These are phyloP conservation scores for Dacryopinax spathularia DNA, from an alignment of 768 basidiomycete species.

Conservation along the genomic window DNA sequence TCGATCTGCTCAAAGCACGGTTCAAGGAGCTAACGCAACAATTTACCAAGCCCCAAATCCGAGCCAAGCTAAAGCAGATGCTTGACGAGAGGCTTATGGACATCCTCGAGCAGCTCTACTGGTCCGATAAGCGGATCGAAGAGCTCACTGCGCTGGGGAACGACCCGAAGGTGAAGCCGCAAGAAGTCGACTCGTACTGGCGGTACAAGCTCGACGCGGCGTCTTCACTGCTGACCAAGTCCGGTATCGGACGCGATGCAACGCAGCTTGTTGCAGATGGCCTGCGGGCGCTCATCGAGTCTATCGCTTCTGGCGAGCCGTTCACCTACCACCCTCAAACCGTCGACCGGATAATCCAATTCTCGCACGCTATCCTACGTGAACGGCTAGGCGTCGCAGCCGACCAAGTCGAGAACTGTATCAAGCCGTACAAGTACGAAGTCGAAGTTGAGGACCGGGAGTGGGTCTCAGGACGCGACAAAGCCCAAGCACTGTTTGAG, in stretches of 20 bases:
- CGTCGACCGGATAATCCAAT: constrained; percentile 77
- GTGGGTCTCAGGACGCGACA: constrained; percentile 73
- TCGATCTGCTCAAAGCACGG: constrained; percentile 77
- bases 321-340: constrained; percentile 83
- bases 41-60: constrained; percentile 80
- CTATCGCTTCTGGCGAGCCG: constrained; percentile 76
- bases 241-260: constrained; percentile 85
- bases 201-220: constrained; percentile 92
- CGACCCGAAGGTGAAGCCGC: constrained; percentile 53
- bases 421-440: constrained; percentile 98
- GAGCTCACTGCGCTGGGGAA: constrained; percentile 60
- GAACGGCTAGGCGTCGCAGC: constrained; percentile 89
- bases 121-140: constrained; percentile 73
- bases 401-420: constrained; percentile 98
- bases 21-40: constrained; percentile 76
- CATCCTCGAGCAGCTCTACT: constrained; percentile 91
- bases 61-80: constrained; percentile 78
- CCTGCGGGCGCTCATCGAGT: constrained; percentile 74
- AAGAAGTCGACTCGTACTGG: constrained; percentile 84
- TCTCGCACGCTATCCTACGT: constrained; percentile 82
- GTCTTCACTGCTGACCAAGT: constrained; percentile 83
- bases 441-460: constrained; percentile 86
- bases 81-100: constrained; percentile 95
- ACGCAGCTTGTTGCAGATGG: constrained; percentile 92
- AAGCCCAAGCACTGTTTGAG: constrained; percentile 66